Evolutionary conservation across 2,329 filamentous ascomycete species (phyloP), one percentile per base, ranked within the genome.

Genomic region (Colletotrichum sp.): DNA sequence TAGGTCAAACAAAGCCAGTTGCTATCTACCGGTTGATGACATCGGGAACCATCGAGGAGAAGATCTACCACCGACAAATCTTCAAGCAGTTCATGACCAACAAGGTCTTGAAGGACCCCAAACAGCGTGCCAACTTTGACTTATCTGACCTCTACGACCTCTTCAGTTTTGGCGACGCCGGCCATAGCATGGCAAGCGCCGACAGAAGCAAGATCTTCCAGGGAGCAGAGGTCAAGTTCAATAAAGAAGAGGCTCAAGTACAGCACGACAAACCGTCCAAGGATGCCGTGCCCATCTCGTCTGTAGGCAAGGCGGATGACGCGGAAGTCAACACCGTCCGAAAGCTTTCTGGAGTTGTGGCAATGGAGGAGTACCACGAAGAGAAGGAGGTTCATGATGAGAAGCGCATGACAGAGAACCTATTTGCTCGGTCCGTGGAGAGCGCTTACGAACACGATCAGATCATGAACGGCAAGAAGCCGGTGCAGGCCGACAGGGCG

Each of bases 31-130:
- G 98, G 44, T 89, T 99, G n/a, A 98, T 99, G 95, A 98, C 95
- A 6, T 95, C 96, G 7, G 97, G 97, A 2, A 99, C 98, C 0
- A 99, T 99, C 28, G 97, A 99, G 82, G 97, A 99, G 85, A 99
- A 99, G 87, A 99, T 99, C 34, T 99, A 99, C 78, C 96, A 99
- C 84, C 94, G 98, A 18, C 97, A 99, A 82, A 97, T 99, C 67
- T 99, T 98, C 89, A 99, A 99, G 85, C 96, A 99, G 80, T 98
- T 99, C 82, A 89, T 99, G 77, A 97, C 96, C 5, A 98, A 99
- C 86, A 99, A 99, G 84, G 96, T 99, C 8, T 85, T 99, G 67
- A 96, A 95, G 80, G 96, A 99, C 80, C 96, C 97, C 0, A 98
- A 98, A 81, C 96, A 99, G 84, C 93, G 95, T 26, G 95, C 97